Evolutionary conservation across 1,284 basidiomycete genomes (phyloP).

Genomic region (Puccinia sorghi): DNA sequence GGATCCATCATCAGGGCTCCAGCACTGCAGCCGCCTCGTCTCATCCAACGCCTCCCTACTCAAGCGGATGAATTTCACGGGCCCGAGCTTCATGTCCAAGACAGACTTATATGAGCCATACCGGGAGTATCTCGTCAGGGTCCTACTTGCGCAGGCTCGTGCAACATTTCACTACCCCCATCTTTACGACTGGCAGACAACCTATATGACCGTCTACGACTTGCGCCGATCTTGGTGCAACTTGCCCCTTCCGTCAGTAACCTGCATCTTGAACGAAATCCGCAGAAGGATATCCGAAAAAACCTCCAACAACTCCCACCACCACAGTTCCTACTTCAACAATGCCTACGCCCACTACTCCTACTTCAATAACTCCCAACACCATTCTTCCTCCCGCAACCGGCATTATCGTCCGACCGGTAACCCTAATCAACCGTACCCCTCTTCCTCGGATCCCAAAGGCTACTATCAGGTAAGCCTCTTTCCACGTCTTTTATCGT

Average conservation of each 20-base stretch:
- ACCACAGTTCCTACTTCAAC: neutral
- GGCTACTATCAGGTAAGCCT: slow-evolving; percentile 22
- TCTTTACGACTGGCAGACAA: neutral
- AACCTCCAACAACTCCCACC: neutral
- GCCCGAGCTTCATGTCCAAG: neutral
- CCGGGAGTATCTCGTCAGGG: neutral
- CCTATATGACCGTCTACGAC: neutral
- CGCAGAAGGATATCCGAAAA: neutral
- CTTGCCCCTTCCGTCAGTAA: neutral
- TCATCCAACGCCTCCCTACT: neutral
- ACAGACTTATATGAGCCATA: neutral
- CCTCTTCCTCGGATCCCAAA: neutral
- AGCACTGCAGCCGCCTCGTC: neutral
- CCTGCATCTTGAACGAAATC: slow-evolving; percentile 1
- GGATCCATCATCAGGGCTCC: neutral
- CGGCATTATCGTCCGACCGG: neutral
- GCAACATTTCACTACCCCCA: neutral
- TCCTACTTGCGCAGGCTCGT: neutral
- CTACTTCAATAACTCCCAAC: neutral
- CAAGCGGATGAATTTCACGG: neutral
- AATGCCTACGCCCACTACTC: neutral
- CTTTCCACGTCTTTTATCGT: neutral
- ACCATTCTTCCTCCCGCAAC: neutral
- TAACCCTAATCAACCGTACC: neutral
- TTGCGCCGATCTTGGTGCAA: neutral